phyloP scores from a whole-genome alignment of 257 asterid genomes.

The Ophiorrhiza pumila region DNA sequence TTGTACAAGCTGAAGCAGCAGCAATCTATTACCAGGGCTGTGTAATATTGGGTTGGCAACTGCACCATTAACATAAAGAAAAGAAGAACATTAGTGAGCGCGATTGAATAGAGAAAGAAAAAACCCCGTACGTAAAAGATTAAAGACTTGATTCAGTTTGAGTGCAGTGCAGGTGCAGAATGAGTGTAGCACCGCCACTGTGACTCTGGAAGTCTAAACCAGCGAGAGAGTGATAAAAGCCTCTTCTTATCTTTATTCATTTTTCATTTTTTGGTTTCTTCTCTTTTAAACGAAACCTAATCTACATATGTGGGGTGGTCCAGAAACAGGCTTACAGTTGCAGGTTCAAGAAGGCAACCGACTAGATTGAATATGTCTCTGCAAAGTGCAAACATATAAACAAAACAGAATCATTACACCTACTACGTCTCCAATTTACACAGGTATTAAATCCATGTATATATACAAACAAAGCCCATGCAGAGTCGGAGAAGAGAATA shows the following conservation, averaged over 20 bases:
- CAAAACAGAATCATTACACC: not conserved
- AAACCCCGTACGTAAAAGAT: too few relatives aligned
- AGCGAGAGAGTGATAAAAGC: too few relatives aligned
- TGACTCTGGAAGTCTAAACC: not conserved
- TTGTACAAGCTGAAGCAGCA: not conserved
- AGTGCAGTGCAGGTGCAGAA: too few relatives aligned
- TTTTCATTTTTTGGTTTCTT: not conserved
- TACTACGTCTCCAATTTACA: too few relatives aligned
- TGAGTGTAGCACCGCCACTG: too few relatives aligned
- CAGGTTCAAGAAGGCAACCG: slow-evolving; percentile 94
- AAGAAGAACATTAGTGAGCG: not conserved
- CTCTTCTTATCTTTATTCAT: not conserved
- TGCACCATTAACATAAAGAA: slow-evolving; percentile 35
- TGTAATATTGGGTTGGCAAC: slow-evolving; percentile 90
- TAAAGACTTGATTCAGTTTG: too few relatives aligned
- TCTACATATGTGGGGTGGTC: too few relatives aligned
- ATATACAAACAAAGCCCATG: not conserved
- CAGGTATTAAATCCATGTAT: too few relatives aligned
- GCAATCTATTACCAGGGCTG: slow-evolving; percentile 63
- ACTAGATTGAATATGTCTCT: slow-evolving; percentile 75
- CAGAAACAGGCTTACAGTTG: slow-evolving; percentile 52
- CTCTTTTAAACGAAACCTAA: too few relatives aligned
- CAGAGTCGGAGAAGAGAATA: not conserved
- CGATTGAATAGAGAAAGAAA: not conserved
- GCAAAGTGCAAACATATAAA: slow-evolving; percentile 24